Percentiles rank a stretch among this genome's conserved stretches.
phyloP scores from a whole-genome alignment of 108 stramenopile species.

The Halocafeteria seosinensis region DNA sequence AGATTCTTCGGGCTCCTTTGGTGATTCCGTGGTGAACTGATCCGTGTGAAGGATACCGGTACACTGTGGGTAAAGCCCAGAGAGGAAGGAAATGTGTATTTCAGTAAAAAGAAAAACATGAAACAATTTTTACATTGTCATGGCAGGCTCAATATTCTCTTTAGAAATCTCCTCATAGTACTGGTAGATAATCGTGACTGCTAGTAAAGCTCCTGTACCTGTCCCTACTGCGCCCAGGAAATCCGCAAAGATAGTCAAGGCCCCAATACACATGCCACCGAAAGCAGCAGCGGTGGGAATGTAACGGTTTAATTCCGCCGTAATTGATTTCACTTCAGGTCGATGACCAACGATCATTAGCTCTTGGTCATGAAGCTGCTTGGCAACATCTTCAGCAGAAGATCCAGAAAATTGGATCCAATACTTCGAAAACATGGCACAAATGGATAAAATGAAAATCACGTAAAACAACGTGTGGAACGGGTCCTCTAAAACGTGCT shows the following conservation, averaged over 20 bases:
- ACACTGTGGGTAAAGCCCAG: too few species aligned
- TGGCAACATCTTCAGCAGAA: slow-evolving; percentile 87
- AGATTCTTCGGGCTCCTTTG: too few species aligned
- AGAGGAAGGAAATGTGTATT: too few species aligned
- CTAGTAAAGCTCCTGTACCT: slow-evolving; percentile 85
- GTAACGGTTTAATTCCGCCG: slow-evolving; percentile 85
- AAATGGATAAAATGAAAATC: slow-evolving; percentile 81
- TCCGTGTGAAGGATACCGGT: too few species aligned
- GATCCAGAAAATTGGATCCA: slow-evolving; percentile 97
- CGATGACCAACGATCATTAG: slow-evolving; percentile 44
- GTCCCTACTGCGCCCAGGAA: slow-evolving; percentile 96
- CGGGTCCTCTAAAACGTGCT: slow-evolving; percentile 86
- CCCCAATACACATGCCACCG: slow-evolving; percentile 99
- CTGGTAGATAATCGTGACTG: slow-evolving; percentile 96
- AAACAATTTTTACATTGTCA: too few species aligned
- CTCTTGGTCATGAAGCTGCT: slow-evolving; percentile 90
- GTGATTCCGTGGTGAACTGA: too few species aligned
- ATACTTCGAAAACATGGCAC: slow-evolving; percentile 91
- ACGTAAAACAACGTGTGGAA: slow-evolving; percentile 96
- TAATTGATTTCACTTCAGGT: slow-evolving; percentile 52
- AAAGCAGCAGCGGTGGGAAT: slow-evolving; percentile 95
- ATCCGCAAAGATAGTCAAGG: slow-evolving; percentile 84
- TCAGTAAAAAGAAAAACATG: too few species aligned
- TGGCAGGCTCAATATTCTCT: too few species aligned
- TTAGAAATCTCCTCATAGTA: slow-evolving; percentile 78